These are phyloP conservation scores for Aurifilum marmelostoma DNA, from an alignment of 2,329 filamentous ascomycete genomes.

Conservation along the genomic window DNA sequence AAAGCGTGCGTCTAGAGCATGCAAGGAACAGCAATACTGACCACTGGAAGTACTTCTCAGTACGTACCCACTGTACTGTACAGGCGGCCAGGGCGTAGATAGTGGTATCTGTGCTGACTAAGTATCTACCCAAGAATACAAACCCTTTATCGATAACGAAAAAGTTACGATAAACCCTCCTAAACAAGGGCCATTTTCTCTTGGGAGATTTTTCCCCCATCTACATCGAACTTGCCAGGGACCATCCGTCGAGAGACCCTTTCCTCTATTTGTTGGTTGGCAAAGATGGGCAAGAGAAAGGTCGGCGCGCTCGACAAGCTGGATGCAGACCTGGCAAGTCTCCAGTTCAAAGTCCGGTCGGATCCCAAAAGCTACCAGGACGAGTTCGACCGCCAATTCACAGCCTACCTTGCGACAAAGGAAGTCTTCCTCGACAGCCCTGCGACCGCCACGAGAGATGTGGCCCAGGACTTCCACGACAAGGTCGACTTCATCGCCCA, in stretches of 20 bases:
- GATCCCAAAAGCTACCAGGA: slow-evolving; percentile 86
- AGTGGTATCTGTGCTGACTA: slow-evolving; percentile 1
- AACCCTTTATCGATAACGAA: slow-evolving; percentile 16
- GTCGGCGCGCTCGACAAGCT: slow-evolving; percentile 93
- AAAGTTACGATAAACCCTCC: slow-evolving; percentile 5
- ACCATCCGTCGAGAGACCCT: neutral
- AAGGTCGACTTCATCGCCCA: slow-evolving; percentile 93
- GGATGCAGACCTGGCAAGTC: slow-evolving; percentile 83
- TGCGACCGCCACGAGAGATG: slow-evolving; percentile 73
- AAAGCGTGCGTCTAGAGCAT: no score
- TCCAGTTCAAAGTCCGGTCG: slow-evolving; percentile 88
- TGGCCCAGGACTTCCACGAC: slow-evolving; percentile 83
- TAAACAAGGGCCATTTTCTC: slow-evolving; percentile 10
- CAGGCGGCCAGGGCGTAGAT: no score
- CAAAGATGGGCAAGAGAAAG: slow-evolving; percentile 80
- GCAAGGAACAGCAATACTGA: no score
- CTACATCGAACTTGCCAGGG: neutral
- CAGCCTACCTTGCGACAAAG: slow-evolving; percentile 87
- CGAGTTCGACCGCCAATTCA: slow-evolving; percentile 85
- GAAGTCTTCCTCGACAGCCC: slow-evolving; percentile 91
- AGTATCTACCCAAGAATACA: neutral
- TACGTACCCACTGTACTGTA: no score
- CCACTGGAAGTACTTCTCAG: no score
- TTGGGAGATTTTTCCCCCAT: neutral
- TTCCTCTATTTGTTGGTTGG: neutral